These are phyloP conservation scores for Cyanophora paradoxa DNA, from an alignment of 78 protist genomes.

Conservation along the genomic window DNA sequence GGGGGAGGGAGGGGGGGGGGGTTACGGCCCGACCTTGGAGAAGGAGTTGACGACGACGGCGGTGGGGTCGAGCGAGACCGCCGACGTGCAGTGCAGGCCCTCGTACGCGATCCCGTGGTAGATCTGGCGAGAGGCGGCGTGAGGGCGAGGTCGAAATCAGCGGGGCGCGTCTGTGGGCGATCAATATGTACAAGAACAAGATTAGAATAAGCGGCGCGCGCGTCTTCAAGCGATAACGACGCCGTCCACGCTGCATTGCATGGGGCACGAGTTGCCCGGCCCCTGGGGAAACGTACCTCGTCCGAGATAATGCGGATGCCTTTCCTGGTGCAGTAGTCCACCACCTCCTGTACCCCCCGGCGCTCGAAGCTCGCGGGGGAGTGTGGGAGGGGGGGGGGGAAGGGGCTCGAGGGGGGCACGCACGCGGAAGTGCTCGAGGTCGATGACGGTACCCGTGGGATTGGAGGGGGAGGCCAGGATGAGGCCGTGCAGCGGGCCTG, in stretches of 20 bases:
- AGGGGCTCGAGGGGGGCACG: neutral
- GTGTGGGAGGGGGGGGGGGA: neutral
- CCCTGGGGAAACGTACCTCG: too few relatives aligned
- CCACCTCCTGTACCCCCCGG: neutral
- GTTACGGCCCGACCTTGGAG: neutral
- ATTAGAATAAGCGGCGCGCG: too few relatives aligned
- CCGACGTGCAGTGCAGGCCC: neutral
- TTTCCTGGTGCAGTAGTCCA: neutral
- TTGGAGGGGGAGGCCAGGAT: conserved; percentile 15
- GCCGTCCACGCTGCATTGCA: too few relatives aligned
- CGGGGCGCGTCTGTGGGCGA: too few relatives aligned
- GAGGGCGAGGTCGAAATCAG: too few relatives aligned
- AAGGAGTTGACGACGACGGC: conserved; percentile 10
- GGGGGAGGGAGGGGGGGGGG: neutral
- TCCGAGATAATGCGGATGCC: conserved; percentile 13
- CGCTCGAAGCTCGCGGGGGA: too few relatives aligned
- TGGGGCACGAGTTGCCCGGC: too few relatives aligned
- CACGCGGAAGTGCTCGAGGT: too few relatives aligned
- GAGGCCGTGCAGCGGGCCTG: conserved; percentile 4
- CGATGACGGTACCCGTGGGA: conserved; percentile 9
- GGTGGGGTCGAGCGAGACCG: neutral
- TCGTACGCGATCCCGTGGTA: conserved; percentile 10
- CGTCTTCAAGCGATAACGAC: too few relatives aligned
- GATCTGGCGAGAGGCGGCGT: too few relatives aligned
- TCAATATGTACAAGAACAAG: too few relatives aligned